phyloP scores from a whole-genome alignment of 73 alveolate genomes.

The Paramecium sexaurelia region DNA sequence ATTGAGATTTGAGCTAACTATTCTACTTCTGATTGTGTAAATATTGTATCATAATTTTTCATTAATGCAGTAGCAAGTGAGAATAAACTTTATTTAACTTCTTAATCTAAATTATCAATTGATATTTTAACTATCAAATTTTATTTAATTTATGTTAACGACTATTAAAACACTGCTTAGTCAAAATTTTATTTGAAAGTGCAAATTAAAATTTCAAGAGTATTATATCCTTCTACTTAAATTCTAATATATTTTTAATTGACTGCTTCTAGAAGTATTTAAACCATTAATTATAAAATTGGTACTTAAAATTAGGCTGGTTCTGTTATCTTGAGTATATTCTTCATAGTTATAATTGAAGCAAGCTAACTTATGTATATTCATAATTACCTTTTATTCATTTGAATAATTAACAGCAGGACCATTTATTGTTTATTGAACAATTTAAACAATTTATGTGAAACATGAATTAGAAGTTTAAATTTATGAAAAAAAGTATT shows the following conservation, averaged over 20 bases:
- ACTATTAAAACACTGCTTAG: not conserved
- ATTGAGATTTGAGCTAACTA: not conserved
- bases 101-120: conserved; percentile 44
- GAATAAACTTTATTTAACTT: not conserved
- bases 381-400: not conserved
- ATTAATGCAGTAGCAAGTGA: not conserved
- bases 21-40: not conserved
- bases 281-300: not conserved
- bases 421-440: not conserved
- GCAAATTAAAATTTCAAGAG: not conserved
- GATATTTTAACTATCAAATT: not conserved
- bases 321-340: not conserved
- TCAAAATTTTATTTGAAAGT: not conserved
- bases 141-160: not conserved
- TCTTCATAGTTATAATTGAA: not conserved
- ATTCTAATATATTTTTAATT: conserved; percentile 5
- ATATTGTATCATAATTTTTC: not conserved
- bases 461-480: not conserved
- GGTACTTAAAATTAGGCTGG: not conserved
- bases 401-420: not conserved
- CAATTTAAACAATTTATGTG: not conserved
- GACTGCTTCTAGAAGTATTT: not conserved
- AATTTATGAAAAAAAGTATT: not conserved
- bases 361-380: not conserved
- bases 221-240: not conserved